phyloP scores from a whole-genome alignment of 1,284 basidiomycete genomes.

The Moniliella sp. region DNA sequence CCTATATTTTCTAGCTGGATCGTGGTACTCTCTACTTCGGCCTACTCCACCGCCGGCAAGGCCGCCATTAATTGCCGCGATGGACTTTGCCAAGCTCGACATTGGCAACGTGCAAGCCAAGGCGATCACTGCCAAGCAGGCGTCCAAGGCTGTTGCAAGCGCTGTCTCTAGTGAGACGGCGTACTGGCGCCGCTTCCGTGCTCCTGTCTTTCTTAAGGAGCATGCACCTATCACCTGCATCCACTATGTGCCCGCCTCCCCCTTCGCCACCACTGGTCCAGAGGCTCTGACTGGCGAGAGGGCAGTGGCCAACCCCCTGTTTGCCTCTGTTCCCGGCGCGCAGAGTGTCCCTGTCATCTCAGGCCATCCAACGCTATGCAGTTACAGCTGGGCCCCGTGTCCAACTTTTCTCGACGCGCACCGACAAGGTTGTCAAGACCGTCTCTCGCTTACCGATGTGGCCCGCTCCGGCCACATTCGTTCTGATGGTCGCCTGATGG shows the following conservation, averaged over 20 bases:
- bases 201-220: conserved; percentile 28
- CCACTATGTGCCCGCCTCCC: conserved; percentile 19
- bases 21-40: no score
- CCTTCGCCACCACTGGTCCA: not conserved
- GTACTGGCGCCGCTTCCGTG: conserved; percentile 25
- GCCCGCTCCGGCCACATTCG: conserved; percentile 47
- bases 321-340: conserved; percentile 4
- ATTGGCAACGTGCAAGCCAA: not conserved
- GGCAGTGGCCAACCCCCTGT: not conserved
- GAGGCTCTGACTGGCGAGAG: not conserved
- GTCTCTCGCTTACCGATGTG: conserved; percentile 84
- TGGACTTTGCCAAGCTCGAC: not conserved
- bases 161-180: not conserved
- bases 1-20: no score
- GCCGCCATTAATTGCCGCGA: no score
- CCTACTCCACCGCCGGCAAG: no score
- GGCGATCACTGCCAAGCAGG: not conserved
- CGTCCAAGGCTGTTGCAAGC: not conserved
- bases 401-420: conserved; percentile 83
- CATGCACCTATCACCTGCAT: conserved; percentile 29
- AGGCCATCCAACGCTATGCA: conserved; percentile 46
- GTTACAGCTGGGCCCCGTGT: conserved; percentile 82
- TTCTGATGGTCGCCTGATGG: conserved; percentile 74
- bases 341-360: conserved; percentile 5
- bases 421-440: conserved; percentile 82